These are phyloP conservation scores for Scleromitrula shiraiana DNA, from an alignment of 2,329 filamentous ascomycete genomes.

Conservation along the genomic window DNA sequence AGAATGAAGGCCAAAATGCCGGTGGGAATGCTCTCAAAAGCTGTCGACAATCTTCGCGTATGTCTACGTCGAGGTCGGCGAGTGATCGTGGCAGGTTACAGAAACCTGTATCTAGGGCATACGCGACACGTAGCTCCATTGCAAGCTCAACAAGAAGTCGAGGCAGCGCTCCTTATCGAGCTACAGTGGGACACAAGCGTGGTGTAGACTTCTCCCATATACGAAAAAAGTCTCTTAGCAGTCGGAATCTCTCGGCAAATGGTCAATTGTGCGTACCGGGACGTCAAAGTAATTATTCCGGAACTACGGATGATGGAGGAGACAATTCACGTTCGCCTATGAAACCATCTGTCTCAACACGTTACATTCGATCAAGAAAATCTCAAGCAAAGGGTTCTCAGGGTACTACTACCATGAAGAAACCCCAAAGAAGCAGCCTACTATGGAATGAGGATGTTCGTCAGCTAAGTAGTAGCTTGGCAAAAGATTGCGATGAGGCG, in stretches of 20 bases:
- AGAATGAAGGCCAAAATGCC: conserved; percentile 3
- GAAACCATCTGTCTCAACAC: conserved; percentile 15
- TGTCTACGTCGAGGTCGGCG: conserved; percentile 1
- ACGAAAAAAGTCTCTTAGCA: conserved; percentile 26
- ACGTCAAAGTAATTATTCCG: conserved; percentile 19
- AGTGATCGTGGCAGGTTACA: conserved; percentile 12
- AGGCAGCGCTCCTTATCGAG: conserved; percentile 30
- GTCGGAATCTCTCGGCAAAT: conserved; percentile 7
- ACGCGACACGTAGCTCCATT: conserved; percentile 39
- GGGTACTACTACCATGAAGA: conserved; percentile 11
- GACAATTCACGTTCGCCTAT: conserved; percentile 13
- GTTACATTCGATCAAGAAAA: conserved; percentile 28
- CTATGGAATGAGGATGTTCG: conserved; percentile 68
- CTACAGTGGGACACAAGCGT: conserved; percentile 47
- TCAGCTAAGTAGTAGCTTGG: conserved; percentile 76
- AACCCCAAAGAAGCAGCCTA: conserved; percentile 14
- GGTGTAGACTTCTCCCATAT: conserved; percentile 56
- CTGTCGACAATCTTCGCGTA: not conserved
- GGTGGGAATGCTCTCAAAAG: not conserved
- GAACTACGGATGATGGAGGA: conserved; percentile 20
- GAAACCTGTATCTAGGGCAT: conserved; percentile 20
- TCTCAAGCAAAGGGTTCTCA: conserved; percentile 8
- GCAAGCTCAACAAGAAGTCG: conserved; percentile 37
- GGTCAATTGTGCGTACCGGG: not conserved
- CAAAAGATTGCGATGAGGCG: conserved; percentile 84